Evolutionary conservation across 2,329 filamentous ascomycete genomes (phyloP), one percentile per base, ranked within the genome.

Genomic region (Graphium sp.): DNA sequence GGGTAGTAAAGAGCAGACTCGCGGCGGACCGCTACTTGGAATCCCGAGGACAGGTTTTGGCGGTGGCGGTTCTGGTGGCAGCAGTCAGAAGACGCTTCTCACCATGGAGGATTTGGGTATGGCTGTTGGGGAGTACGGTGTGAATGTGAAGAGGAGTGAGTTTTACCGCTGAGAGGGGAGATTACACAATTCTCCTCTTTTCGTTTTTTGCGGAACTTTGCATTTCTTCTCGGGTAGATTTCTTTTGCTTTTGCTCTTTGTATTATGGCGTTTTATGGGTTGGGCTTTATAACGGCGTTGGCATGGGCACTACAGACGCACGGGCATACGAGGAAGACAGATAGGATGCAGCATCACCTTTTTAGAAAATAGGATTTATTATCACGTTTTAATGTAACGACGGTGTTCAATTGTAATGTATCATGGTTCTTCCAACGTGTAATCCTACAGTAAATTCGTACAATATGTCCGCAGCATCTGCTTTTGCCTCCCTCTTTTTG

Each of bases 101-200:
- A 95, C 89, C 1, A 95, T 98, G 89, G 89, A 98, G 55, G 89
- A 98, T 50, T 53, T 98, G 42, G 89, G 89, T 11, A 95, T 95
- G 84, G 89, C 89, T 2, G 87, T 95, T 18, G 81, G 81, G 18
- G 89, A 98, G 60, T 98, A 95, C 48, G 89, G 89, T 2, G 84
- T 98, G 29, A 98, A 93, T 48, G 80, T 95, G 30, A 95, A 93
- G 70, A 68, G 89, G 38, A 85, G 87, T 46, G 89, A 98, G 57
- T 98, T 95, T 48, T 98, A 98, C 52, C 68, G 85, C 43, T 94
- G 41, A 44, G 13, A 9, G 12, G 12, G 9, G 15, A 11, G 16
- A 13, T 18, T 23, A 12, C 5, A 12, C 20, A 10, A 10, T 22
- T 22, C 20, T 4, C 10, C 6, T 16, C 13, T 13, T n/a, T 17